phyloP scores from a whole-genome alignment of 306 rosid genomes.

The Purshia tridentata region DNA sequence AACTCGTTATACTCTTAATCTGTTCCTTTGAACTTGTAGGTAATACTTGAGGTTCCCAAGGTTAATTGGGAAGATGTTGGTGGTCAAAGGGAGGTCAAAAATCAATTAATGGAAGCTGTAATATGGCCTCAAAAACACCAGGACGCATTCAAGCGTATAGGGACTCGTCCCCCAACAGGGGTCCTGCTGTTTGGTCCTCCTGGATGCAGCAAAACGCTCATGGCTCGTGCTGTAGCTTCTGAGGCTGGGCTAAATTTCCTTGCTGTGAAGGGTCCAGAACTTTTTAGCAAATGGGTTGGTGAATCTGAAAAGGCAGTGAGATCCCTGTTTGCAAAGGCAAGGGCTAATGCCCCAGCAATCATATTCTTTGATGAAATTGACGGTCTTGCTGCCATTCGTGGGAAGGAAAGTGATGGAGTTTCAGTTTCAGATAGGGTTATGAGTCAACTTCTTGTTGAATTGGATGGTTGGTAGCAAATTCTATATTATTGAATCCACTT shows the following conservation, averaged over 20 bases:
- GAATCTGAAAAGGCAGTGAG: constrained; percentile 98
- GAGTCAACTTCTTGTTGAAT: constrained; percentile 87
- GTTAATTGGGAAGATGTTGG: constrained; percentile 95
- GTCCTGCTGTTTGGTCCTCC: constrained; percentile 91
- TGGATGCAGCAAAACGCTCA: constrained; percentile 95
- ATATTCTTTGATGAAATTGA: constrained; percentile 92
- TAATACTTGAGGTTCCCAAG: constrained; percentile 88
- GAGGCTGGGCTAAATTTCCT: constrained; percentile 85
- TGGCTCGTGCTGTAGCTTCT: constrained; percentile 97
- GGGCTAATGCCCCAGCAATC: constrained; percentile 93
- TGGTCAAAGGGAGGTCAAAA: constrained; percentile 85
- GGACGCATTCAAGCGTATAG: constrained; percentile 79
- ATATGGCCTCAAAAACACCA: constrained; percentile 91
- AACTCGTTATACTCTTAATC: background rate
- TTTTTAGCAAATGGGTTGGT: constrained; percentile 98
- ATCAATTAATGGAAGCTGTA: constrained; percentile 83
- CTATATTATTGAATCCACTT: background rate
- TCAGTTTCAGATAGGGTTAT: constrained; percentile 93
- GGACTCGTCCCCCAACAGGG: constrained; percentile 82
- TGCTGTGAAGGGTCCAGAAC: constrained; percentile 96
- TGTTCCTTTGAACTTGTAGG: constrained; percentile 37
- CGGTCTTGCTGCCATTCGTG: constrained; percentile 78
- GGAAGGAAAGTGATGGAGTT: constrained; percentile 82
- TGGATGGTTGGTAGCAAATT: constrained; percentile 73
- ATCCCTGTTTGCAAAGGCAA: constrained; percentile 86